Percentiles rank a stretch among this genome's conserved stretches.
Evolutionary conservation across 805 yeast species (phyloP).

Genomic region (Yarrowia yakushimensis): DNA sequence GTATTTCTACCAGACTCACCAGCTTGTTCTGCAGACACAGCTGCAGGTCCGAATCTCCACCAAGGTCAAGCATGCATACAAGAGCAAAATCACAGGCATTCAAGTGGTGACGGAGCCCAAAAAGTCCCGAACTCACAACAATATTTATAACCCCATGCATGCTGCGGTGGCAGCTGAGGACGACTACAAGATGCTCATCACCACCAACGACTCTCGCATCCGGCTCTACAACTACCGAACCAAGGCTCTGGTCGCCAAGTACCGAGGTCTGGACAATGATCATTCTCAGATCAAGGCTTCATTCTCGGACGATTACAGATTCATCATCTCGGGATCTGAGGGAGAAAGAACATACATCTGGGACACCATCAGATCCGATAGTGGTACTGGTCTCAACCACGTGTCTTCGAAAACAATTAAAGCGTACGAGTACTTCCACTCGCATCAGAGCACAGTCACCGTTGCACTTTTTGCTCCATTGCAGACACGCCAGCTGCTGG

Average conservation of each 20-base stretch:
- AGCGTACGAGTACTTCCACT: conserved; percentile 68
- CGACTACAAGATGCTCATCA: conserved; percentile 50
- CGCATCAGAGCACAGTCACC: conserved; percentile 70
- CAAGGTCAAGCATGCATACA: conserved; percentile 38
- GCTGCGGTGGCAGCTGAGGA: conserved; percentile 31
- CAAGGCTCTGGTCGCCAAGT: conserved; percentile 57
- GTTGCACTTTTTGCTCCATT: conserved; percentile 76
- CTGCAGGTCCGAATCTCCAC: conserved; percentile 40
- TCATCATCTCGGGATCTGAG: conserved; percentile 76
- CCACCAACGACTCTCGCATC: conserved; percentile 79
- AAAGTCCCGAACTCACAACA: conserved; percentile 17
- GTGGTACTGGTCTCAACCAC: conserved; percentile 32
- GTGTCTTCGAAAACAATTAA: conserved; percentile 39
- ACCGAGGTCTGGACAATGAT: conserved; percentile 69
- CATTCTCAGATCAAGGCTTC: conserved; percentile 70
- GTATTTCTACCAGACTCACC: conserved; percentile 58
- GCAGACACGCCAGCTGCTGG: conserved; percentile 58
- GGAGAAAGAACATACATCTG: conserved; percentile 85
- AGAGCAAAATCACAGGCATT: conserved; percentile 74
- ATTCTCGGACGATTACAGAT: conserved; percentile 52
- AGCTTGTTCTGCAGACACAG: conserved; percentile 52
- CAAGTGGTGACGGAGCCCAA: conserved; percentile 34
- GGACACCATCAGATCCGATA: conserved; percentile 43
- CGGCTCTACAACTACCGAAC: conserved; percentile 58
- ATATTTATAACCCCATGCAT: conserved; percentile 21